These are phyloP conservation scores for Populus davidiana DNA, from an alignment of 345 rosid species.

Conservation along the genomic window DNA sequence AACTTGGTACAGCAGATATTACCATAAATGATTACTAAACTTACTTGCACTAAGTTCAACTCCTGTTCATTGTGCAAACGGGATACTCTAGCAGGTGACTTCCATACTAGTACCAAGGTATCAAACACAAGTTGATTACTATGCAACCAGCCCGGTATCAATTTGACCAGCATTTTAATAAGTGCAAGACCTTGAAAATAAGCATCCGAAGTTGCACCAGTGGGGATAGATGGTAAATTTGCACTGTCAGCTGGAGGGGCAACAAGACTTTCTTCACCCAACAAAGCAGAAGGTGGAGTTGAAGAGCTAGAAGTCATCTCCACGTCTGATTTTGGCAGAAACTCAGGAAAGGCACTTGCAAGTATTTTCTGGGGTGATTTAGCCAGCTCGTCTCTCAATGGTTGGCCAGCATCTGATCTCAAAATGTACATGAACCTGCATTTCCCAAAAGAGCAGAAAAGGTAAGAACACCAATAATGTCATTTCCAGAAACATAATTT, in stretches of 20 bases:
- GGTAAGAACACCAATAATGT: not conserved
- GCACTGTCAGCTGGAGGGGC: conserved; percentile 57
- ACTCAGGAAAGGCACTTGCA: conserved; percentile 78
- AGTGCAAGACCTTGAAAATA: conserved; percentile 96
- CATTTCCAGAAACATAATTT: not conserved
- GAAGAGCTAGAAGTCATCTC: conserved; percentile 47
- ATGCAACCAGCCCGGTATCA: conserved; percentile 91
- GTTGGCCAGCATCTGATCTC: conserved; percentile 93
- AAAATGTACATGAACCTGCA: conserved; percentile 95
- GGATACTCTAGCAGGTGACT: conserved; percentile 83
- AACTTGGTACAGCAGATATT: not conserved
- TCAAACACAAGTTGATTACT: conserved; percentile 79
- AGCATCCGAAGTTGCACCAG: conserved; percentile 59
- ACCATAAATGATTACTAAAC: conserved; percentile 8
- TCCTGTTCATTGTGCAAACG: conserved; percentile 94
- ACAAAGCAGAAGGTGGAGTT: conserved; percentile 53
- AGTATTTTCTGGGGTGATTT: conserved; percentile 90
- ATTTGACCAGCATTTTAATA: conserved; percentile 78
- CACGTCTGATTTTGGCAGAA: conserved; percentile 63
- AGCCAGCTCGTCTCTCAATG: conserved; percentile 91
- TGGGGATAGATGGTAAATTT: conserved; percentile 39
- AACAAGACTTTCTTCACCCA: conserved; percentile 60
- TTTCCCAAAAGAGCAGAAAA: conserved; percentile 7
- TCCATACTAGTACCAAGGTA: conserved; percentile 83
- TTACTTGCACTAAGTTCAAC: conserved; percentile 86